Percentiles rank a stretch among this genome's conserved stretches.
Conservation (phyloP, 2,329 filamentous ascomycete species). For the Phaeomoniella chlamydospora region DNA sequence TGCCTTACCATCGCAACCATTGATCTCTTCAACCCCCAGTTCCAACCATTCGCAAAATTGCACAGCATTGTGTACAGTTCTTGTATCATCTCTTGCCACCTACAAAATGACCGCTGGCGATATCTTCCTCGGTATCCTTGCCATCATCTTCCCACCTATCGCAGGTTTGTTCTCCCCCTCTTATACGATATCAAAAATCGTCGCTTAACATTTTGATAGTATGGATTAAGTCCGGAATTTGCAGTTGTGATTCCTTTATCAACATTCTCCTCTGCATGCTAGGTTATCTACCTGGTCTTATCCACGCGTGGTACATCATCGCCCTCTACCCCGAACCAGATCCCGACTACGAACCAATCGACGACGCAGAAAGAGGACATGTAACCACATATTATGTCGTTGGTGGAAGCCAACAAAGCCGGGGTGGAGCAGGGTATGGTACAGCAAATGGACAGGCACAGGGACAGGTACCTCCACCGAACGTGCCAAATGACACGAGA, state of each 20-base stretch:
- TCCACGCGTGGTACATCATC: conserved; percentile 98
- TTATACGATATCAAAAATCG: not conserved
- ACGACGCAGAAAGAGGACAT: conserved; percentile 39
- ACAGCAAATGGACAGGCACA: conserved; percentile 13
- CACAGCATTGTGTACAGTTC: too few relatives aligned
- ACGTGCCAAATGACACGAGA: conserved; percentile 12
- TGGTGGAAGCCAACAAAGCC: conserved; percentile 10
- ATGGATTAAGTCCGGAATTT: conserved; percentile 93
- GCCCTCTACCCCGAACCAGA: conserved; percentile 67
- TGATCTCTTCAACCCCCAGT: too few relatives aligned
- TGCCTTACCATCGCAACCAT: too few relatives aligned
- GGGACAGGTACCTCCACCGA: conserved; percentile 7
- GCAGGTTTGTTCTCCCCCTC: conserved; percentile 3
- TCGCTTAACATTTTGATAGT: conserved; percentile 36
- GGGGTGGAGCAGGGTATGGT: conserved; percentile 1
- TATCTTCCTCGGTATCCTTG: conserved; percentile 27
- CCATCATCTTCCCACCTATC: conserved; percentile 43
- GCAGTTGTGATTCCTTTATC: conserved; percentile 81
- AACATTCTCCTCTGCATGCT: conserved; percentile 81
- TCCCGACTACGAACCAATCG: conserved; percentile 50
- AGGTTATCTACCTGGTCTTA: conserved; percentile 68
- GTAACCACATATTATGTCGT: conserved; percentile 67
- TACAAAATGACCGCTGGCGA: conserved; percentile 18
- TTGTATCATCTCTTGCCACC: too few relatives aligned
- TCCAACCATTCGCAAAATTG: too few relatives aligned